Conservation (phyloP, 148 eudicot species). For the Limonium bicolor region DNA sequence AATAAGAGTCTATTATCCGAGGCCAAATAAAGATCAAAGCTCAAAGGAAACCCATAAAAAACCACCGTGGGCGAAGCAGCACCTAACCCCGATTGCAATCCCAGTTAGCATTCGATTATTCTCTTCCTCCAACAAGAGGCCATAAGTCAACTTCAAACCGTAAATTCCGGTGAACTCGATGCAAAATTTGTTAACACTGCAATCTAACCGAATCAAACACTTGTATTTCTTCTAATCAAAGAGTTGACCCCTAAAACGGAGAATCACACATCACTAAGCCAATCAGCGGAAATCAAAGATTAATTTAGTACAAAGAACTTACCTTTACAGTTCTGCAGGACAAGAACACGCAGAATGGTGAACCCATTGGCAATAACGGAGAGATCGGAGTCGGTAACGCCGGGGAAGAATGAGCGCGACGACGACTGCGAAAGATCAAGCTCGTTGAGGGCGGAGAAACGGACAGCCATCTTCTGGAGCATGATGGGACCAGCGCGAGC, state of each 20-base stretch:
- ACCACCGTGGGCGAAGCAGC: too few species aligned
- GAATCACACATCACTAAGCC: not conserved
- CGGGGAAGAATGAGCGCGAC: slow-evolving; percentile 68
- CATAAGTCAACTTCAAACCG: too few species aligned
- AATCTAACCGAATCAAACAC: too few species aligned
- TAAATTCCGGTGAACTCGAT: too few species aligned
- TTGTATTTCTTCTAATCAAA: too few species aligned
- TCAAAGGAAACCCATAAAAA: too few species aligned
- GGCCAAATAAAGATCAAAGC: too few species aligned
- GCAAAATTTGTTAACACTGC: too few species aligned
- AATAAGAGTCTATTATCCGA: too few species aligned
- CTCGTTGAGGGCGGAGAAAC: slow-evolving; percentile 41
- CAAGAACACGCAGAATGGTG: slow-evolving; percentile 36
- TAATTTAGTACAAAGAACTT: not conserved
- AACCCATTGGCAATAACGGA: slow-evolving; percentile 51
- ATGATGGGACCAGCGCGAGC: slow-evolving; percentile 91
- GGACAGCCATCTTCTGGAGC: slow-evolving; percentile 59
- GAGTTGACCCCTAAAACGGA: not conserved
- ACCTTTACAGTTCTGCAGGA: slow-evolving; percentile 59
- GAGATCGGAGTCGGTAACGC: slow-evolving; percentile 77
- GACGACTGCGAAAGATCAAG: slow-evolving; percentile 70
- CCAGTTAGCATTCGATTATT: too few species aligned
- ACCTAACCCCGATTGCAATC: too few species aligned
- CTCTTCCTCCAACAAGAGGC: too few species aligned
- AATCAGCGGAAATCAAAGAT: not conserved